These are phyloP conservation scores for Diaporthe destruens DNA, from an alignment of 2,329 filamentous ascomycete species.

Conservation along the genomic window DNA sequence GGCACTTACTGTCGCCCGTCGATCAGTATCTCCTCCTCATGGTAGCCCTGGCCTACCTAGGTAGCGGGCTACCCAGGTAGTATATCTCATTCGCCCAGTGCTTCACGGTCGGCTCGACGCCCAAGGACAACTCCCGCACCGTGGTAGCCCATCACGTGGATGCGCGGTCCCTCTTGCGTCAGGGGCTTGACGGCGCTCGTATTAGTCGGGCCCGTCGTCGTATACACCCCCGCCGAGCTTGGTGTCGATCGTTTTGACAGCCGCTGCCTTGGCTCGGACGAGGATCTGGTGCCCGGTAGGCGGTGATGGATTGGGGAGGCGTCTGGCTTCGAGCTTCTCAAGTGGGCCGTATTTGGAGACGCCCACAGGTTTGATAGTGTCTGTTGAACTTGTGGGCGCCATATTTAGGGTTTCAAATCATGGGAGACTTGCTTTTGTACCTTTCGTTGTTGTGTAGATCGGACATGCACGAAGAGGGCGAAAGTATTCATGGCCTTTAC, in stretches of 20 bases:
- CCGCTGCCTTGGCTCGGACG: conserved; percentile 46
- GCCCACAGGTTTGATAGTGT: conserved; percentile 45
- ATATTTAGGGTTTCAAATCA: neutral
- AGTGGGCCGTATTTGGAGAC: conserved; percentile 45
- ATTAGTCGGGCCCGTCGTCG: conserved; percentile 55
- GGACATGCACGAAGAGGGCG: neutral
- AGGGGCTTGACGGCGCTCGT: conserved; percentile 47
- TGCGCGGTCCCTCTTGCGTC: conserved; percentile 42
- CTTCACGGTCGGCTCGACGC: conserved; percentile 49
- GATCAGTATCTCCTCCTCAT: conserved; percentile 57
- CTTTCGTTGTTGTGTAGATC: neutral
- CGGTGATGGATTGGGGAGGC: conserved; percentile 42
- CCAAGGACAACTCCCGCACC: conserved; percentile 55
- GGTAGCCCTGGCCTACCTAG: conserved; percentile 52
- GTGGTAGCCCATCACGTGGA: conserved; percentile 59
- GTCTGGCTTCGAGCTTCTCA: conserved; percentile 43
- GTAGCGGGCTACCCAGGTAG: conserved; percentile 54
- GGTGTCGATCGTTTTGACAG: conserved; percentile 56
- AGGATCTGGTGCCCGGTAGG: conserved; percentile 45
- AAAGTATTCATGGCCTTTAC: neutral
- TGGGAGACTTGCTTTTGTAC: neutral
- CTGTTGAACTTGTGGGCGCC: neutral
- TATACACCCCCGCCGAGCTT: conserved; percentile 52
- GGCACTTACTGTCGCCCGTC: conserved; percentile 51
- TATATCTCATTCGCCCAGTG: conserved; percentile 60